Conservation (phyloP, 1,139 yeast species). For the Pichia sp. region DNA sequence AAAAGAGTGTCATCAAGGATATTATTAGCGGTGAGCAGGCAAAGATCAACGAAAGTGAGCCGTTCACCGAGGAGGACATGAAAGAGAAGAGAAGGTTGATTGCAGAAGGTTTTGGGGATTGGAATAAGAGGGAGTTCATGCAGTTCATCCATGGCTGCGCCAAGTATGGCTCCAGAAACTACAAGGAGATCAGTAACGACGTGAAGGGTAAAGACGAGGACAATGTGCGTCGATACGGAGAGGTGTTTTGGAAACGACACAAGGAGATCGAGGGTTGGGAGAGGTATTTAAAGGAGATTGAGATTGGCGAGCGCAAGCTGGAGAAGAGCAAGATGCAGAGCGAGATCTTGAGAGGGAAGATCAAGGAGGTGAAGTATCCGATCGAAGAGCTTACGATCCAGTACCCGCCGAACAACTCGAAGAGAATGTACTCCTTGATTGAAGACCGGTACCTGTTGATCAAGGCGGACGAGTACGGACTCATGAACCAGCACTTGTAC, state of each 20-base stretch:
- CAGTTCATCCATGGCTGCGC: conserved; percentile 80
- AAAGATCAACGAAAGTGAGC: conserved; percentile 63
- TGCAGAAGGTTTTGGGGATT: conserved; percentile 63
- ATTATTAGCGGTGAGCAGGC: conserved; percentile 53
- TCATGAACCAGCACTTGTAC: conserved; percentile 62
- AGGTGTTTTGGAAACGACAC: conserved; percentile 71
- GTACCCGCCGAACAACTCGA: conserved; percentile 91
- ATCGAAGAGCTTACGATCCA: conserved; percentile 68
- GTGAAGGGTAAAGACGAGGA: conserved; percentile 63
- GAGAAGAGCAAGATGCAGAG: conserved; percentile 64
- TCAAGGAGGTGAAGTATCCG: conserved; percentile 63
- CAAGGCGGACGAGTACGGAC: conserved; percentile 72
- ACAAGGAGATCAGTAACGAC: conserved; percentile 56
- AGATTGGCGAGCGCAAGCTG: conserved; percentile 77
- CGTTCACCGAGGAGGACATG: conserved; percentile 73
- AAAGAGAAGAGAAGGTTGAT: conserved; percentile 57
- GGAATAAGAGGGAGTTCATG: conserved; percentile 88
- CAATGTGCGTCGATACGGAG: conserved; percentile 66
- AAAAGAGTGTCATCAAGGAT: conserved; percentile 37
- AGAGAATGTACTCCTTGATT: conserved; percentile 72
- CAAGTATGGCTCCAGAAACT: conserved; percentile 66
- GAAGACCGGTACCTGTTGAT: conserved; percentile 82
- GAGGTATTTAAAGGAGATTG: conserved; percentile 79
- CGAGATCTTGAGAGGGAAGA: conserved; percentile 57
- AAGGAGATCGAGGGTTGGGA: conserved; percentile 79